These are phyloP conservation scores for Limonium bicolor DNA, from an alignment of 148 eudicot genomes.

Conservation along the genomic window DNA sequence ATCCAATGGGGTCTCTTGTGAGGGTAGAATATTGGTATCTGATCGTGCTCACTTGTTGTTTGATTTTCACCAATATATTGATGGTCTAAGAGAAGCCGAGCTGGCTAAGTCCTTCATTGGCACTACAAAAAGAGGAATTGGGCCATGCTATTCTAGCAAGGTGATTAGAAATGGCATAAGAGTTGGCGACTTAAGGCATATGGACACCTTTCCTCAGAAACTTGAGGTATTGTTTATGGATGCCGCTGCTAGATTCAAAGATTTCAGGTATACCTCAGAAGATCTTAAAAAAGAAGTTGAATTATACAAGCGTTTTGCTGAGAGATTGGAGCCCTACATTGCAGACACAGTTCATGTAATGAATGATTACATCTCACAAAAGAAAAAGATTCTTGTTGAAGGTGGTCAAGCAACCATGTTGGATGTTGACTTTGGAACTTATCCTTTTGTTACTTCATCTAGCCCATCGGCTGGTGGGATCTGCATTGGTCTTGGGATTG, in stretches of 20 bases:
- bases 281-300: slow-evolving; percentile 74
- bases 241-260: slow-evolving; percentile 71
- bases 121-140: slow-evolving; percentile 88
- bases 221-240: slow-evolving; percentile 63
- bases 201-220: slow-evolving; percentile 83
- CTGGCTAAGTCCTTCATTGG: slow-evolving; percentile 85
- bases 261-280: slow-evolving; percentile 43
- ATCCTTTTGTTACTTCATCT: slow-evolving; percentile 93
- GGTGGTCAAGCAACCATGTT: slow-evolving; percentile 98
- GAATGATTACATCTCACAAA: slow-evolving; percentile 51
- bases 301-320: slow-evolving; percentile 67
- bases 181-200: slow-evolving; percentile 77
- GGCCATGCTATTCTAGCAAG: slow-evolving; percentile 78
- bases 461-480: slow-evolving; percentile 99
- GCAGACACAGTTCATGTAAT: slow-evolving; percentile 75
- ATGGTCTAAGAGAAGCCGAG: slow-evolving; percentile 84
- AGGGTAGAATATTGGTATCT: slow-evolving; percentile 80
- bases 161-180: slow-evolving; percentile 79
- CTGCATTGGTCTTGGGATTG: slow-evolving; percentile 92
- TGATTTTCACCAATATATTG: slow-evolving; percentile 75
- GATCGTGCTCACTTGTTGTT: slow-evolving; percentile 92
- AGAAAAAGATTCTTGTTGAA: slow-evolving; percentile 76
- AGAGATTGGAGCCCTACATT: slow-evolving; percentile 80
- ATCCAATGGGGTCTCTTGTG: slow-evolving; percentile 71
- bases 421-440: slow-evolving; percentile 94